Percentiles rank a stretch among this genome's conserved stretches.
These are phyloP conservation scores for Aspergillus hiratsukae DNA, from an alignment of 2,329 filamentous ascomycete genomes.

Conservation along the genomic window DNA sequence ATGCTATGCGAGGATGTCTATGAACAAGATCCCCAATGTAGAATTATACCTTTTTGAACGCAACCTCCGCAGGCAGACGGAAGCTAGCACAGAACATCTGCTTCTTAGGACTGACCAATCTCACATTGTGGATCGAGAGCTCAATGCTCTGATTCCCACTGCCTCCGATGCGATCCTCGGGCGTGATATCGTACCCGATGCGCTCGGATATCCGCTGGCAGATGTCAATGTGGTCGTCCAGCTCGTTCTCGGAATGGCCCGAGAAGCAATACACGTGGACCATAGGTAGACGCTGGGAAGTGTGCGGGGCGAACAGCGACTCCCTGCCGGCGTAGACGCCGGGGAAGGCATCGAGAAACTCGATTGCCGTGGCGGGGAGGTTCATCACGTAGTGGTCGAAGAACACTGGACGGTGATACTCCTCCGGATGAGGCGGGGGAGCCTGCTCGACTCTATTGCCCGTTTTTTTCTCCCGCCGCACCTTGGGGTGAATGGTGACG, in stretches of 20 bases:
- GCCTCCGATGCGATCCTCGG: constrained; percentile 45
- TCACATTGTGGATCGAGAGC: constrained; percentile 59
- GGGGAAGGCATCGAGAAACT: constrained; percentile 72
- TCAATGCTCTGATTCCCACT: constrained; percentile 57
- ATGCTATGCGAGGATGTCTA: constrained; percentile 9
- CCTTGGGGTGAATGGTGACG: constrained; percentile 48
- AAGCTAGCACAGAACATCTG: constrained; percentile 96
- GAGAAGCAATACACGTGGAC: constrained; percentile 95
- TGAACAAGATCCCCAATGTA: not conserved
- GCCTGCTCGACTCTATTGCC: constrained; percentile 23
- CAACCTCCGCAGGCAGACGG: constrained; percentile 74
- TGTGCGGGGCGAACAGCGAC: constrained; percentile 59
- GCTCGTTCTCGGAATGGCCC: constrained; percentile 71
- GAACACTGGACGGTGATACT: constrained; percentile 54
- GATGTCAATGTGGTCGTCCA: constrained; percentile 55
- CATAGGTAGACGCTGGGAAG: constrained; percentile 63
- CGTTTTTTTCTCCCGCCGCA: constrained; percentile 16
- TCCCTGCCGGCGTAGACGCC: constrained; percentile 75
- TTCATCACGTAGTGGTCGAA: constrained; percentile 99
- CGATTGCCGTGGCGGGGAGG: constrained; percentile 81
- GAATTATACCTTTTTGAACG: constrained; percentile 52
- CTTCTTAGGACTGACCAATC: constrained; percentile 89
- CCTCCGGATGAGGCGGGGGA: constrained; percentile 20
- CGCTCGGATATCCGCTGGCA: constrained; percentile 62
- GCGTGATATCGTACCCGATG: constrained; percentile 56